A percentile compares a stretch with the other conserved stretches of the same genome.
Evolutionary conservation across 495 filamentous ascomycete species (phyloP).

Genomic region (Haplographium delicatum): DNA sequence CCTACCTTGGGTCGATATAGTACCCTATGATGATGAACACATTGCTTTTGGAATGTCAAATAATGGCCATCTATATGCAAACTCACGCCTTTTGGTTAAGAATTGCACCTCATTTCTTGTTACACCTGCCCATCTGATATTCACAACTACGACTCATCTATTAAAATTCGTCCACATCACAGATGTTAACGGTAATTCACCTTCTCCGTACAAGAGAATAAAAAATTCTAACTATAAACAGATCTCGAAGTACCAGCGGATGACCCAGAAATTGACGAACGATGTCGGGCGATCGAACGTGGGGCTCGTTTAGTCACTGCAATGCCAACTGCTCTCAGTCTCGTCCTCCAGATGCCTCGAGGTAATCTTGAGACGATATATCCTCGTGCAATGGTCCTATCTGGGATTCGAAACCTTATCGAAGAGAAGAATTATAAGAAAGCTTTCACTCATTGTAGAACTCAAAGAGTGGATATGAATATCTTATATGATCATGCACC

Average conservation of each 20-base stretch:
- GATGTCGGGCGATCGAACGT: constrained; percentile 88
- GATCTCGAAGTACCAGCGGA: constrained; percentile 80
- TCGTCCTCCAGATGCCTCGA: constrained; percentile 88
- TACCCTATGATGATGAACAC: constrained; percentile 31
- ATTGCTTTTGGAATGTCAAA: constrained; percentile 61
- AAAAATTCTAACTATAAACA: constrained; percentile 26
- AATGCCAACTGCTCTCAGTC: constrained; percentile 76
- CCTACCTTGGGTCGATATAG: constrained; percentile 49
- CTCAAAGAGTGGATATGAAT: constrained; percentile 95
- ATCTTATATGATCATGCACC: constrained; percentile 93
- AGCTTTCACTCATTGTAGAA: constrained; percentile 83
- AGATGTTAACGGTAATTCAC: constrained; percentile 52
- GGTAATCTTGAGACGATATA: constrained; percentile 96
- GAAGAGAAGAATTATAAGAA: constrained; percentile 71
- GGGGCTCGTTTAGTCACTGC: constrained; percentile 82
- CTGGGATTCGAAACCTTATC: constrained; percentile 76
- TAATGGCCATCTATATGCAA: constrained; percentile 73
- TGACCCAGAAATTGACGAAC: constrained; percentile 85
- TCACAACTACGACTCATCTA: constrained; percentile 85
- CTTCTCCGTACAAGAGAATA: not conserved
- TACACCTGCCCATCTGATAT: constrained; percentile 78
- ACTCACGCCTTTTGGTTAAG: constrained; percentile 63
- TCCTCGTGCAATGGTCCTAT: constrained; percentile 85
- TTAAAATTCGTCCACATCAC: constrained; percentile 89
- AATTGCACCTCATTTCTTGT: constrained; percentile 89